Percentiles rank a stretch among this genome's conserved stretches.
These are phyloP conservation scores for Brasilioporus rufonigricans DNA, from an alignment of 768 basidiomycete species.

Conservation along the genomic window DNA sequence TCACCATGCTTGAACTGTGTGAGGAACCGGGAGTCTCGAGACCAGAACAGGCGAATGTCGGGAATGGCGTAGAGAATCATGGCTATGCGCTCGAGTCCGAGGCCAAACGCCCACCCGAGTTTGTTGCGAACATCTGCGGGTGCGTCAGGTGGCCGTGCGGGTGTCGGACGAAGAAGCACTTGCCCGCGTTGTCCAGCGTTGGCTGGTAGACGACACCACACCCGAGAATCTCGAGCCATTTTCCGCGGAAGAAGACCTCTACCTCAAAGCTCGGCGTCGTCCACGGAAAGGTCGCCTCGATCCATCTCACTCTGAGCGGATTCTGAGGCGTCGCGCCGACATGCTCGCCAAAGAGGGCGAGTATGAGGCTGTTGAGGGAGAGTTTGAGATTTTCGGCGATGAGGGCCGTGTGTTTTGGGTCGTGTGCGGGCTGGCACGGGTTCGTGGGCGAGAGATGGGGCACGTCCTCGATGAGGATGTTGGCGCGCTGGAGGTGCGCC, in stretches of 20 bases:
- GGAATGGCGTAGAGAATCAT: constrained; percentile 98
- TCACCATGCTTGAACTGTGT: constrained; percentile 77
- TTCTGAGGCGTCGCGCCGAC: constrained; percentile 51
- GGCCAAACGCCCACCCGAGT: constrained; percentile 96
- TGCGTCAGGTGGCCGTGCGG: constrained; percentile 8
- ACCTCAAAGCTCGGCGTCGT: constrained; percentile 98
- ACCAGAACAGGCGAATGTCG: constrained; percentile 99
- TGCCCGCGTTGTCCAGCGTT: constrained; percentile 84
- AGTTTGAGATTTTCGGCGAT: constrained; percentile 87
- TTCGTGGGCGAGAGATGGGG: constrained; percentile 72
- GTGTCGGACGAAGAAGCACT: constrained; percentile 29
- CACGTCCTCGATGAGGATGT: constrained; percentile 86
- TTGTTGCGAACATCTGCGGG: constrained; percentile 70
- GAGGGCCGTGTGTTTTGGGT: constrained; percentile 66
- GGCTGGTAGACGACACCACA: constrained; percentile 89
- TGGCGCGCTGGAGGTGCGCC: constrained; percentile 58
- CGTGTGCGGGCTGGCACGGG: constrained; percentile 77
- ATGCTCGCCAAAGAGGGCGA: constrained; percentile 72
- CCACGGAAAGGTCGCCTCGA: constrained; percentile 97
- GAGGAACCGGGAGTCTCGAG: constrained; percentile 80
- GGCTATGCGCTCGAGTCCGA: constrained; percentile 94
- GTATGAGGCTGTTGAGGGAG: constrained; percentile 81
- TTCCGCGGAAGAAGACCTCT: constrained; percentile 92
- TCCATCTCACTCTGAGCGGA: constrained; percentile 91
- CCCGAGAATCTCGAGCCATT: constrained; percentile 96